phyloP scores from a whole-genome alignment of 169 alveolate genomes.

The Blepharisma undulans region DNA sequence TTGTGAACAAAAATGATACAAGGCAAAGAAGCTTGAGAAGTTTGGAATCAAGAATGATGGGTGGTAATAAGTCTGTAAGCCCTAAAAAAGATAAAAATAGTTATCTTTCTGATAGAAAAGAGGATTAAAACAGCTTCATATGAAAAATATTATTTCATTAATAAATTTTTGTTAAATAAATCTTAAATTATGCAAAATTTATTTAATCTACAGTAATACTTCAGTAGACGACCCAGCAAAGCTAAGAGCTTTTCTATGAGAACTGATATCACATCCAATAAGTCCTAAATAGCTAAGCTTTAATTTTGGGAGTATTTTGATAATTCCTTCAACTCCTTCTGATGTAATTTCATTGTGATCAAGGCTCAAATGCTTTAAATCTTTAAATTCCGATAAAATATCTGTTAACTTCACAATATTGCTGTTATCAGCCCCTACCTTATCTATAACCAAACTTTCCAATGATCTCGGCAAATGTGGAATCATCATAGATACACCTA shows the following conservation, averaged over 20 bases:
- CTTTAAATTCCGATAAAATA: background rate
- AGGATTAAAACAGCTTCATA: background rate
- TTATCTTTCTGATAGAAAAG: background rate
- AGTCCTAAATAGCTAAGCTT: background rate
- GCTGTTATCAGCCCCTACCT: background rate
- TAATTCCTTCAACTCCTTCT: background rate
- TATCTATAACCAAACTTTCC: background rate
- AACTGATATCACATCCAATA: background rate
- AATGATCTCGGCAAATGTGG: background rate
- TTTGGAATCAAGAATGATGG: background rate
- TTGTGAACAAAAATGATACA: background rate
- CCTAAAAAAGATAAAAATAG: background rate
- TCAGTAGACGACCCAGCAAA: background rate
- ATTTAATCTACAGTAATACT: background rate
- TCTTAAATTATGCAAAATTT: background rate
- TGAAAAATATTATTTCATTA: background rate
- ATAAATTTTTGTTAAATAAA: too few species aligned
- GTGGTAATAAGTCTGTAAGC: background rate
- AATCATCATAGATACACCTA: background rate
- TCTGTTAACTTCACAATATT: background rate
- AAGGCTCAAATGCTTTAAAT: background rate
- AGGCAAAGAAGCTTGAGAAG: background rate
- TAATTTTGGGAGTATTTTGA: background rate
- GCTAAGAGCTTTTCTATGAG: slow-evolving; percentile 8
- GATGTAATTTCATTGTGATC: background rate